phyloP scores from a whole-genome alignment of 2,329 filamentous ascomycete species.

The Exutisphaerella laricina region DNA sequence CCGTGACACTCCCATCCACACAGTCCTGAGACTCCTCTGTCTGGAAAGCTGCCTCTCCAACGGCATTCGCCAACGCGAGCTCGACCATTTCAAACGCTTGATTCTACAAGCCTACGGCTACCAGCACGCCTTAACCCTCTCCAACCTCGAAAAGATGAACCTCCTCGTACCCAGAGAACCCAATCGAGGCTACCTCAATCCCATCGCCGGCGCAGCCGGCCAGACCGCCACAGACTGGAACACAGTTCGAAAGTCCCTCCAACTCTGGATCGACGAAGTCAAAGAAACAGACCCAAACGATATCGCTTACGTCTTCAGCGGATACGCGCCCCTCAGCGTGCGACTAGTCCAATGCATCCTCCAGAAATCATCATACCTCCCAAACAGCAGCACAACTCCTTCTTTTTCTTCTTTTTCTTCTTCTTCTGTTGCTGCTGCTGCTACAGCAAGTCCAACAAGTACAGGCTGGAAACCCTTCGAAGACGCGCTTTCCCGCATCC shows the following conservation, averaged over 20 bases:
- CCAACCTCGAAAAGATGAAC: conserved; percentile 82
- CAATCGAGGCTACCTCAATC: conserved; percentile 73
- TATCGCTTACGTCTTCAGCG: conserved; percentile 95
- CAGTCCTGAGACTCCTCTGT: conserved; percentile 78
- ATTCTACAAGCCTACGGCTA: conserved; percentile 91
- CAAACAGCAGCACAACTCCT: conserved; percentile 37
- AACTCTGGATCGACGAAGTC: conserved; percentile 91
- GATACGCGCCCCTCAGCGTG: conserved; percentile 88
- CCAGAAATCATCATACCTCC: conserved; percentile 68
- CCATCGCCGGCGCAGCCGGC: conserved; percentile 58
- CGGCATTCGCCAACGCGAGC: conserved; percentile 80
- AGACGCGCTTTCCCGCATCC: conserved; percentile 79
- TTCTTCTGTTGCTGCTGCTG: conserved; percentile 42
- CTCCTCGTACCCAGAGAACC: conserved; percentile 70
- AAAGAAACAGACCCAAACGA: conserved; percentile 93
- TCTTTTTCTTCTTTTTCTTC: no score
- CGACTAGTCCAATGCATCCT: conserved; percentile 87
- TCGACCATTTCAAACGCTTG: conserved; percentile 81
- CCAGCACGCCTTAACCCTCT: conserved; percentile 85
- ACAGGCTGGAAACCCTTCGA: conserved; percentile 91
- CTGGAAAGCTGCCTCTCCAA: conserved; percentile 87
- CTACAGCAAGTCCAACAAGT: conserved; percentile 44
- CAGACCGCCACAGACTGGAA: conserved; percentile 66
- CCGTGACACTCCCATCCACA: conserved; percentile 72
- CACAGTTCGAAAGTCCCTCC: conserved; percentile 76